Evolutionary conservation across 768 basidiomycete genomes (phyloP), one percentile per base, ranked within the genome.

Genomic region (Clitopilus passeckerianus): DNA sequence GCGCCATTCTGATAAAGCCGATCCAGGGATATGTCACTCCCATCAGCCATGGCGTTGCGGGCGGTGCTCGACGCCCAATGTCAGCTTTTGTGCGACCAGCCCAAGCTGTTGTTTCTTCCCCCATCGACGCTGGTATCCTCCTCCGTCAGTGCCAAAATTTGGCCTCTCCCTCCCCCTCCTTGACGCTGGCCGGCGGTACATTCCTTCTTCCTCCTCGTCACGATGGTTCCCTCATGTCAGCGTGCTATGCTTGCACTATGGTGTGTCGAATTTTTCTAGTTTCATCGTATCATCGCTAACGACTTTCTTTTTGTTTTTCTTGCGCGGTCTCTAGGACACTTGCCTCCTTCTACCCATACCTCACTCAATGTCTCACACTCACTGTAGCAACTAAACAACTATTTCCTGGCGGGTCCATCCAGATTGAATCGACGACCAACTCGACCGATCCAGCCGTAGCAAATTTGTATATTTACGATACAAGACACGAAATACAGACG

Each of bases 401-500:
- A 22, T 20, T 56, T 20, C 54, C 54, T 34, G 59, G 59, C n/a
- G 53, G 53, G 14, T 16, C 5, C 2, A 60, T 60, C 10, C 24
- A 56, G 15, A 24, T 60, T 20, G 24, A 30, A 16, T 44, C 59
- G 12, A 56, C 54, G 33, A 23, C 54, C 9, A 43, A 41, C 8
- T 23, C 54, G 16, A 52, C 37, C 14, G 59, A 60, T 23, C 59
- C 59, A 30, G 6, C 54, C 14, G 18, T 24, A 6, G 54, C 56
- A 27, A 56, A 60, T 34, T 16, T 60, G 9, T 60, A 60, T 43
- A 55, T 60, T 53, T 44, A 44, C n/a, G 43, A 60, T 23, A 56
- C 59, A 14, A 30, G 43, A 5, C 22, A 27, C 4, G 15, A 44
- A 8, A 33, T 44, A 20, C 1, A 43, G 15, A 60, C 54, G 24